Evolutionary conservation across 306 rosid genomes (phyloP).

Genomic region (Sicyos baderoa): DNA sequence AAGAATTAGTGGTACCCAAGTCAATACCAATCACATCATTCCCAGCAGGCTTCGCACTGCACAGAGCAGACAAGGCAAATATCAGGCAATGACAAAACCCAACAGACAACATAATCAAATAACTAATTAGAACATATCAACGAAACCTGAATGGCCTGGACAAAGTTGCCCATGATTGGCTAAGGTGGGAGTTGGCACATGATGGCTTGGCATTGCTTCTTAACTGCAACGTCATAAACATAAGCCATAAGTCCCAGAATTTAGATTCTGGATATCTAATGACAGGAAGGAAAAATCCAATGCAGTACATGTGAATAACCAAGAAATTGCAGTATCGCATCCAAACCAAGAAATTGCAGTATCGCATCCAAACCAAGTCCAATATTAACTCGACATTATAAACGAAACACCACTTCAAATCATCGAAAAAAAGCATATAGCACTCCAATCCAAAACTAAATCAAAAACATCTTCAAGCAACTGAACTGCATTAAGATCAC

Average conservation of each 20-base stretch:
- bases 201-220: slow-evolving; percentile 41
- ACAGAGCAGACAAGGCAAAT: not conserved
- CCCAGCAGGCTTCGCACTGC: slow-evolving; percentile 80
- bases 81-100: not conserved
- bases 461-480: not conserved
- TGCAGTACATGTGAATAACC: not conserved
- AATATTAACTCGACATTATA: not conserved
- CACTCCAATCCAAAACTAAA: not conserved
- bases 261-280: not conserved
- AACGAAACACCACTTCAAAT: not conserved
- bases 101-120: not conserved
- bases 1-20: slow-evolving; percentile 91
- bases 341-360: not conserved
- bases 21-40: slow-evolving; percentile 83
- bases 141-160: slow-evolving; percentile 71
- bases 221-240: slow-evolving; percentile 39
- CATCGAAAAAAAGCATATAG: not conserved
- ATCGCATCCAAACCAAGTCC: not conserved
- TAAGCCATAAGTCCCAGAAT: not conserved
- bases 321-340: not conserved
- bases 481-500: not conserved
- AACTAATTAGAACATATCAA: not conserved
- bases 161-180: slow-evolving; percentile 54
- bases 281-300: not conserved
- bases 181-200: slow-evolving; percentile 24